Evolutionary conservation across 441 rosid genomes (phyloP), one percentile per base, ranked within the genome.

Genomic region (Codiaeum variegatum): DNA sequence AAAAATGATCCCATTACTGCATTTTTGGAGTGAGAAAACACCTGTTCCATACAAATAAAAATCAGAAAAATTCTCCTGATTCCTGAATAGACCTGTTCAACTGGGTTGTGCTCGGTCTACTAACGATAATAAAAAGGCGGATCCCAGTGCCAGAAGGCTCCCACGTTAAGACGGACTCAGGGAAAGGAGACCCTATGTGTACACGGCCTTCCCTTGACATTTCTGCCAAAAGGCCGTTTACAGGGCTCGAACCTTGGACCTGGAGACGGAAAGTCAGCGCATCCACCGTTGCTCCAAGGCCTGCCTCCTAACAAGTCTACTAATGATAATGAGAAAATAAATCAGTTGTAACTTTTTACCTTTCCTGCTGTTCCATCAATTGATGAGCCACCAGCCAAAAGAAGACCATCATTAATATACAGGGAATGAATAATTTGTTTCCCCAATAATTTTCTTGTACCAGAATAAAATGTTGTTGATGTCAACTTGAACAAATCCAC

Each of bases 351-450:
- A n/a, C 69, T 34, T 69, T n/a, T 8, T 62, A 88, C 90, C 85
- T 88, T 88, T 70, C 94, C 88, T 3, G 88, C 88, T 3, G 80
- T 70, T 19, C 92, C 94, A 60, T 85, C 92, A 21, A 83, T 78
- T 0, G 87, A 66, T 3, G 94, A 82, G 38, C 90, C 88, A 32
- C 88, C 85, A 1, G 84, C 84, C 1, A 80, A 83, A 46, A 90
- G 86, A 34, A 80, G 73, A 69, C 63, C 78, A 18, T 80, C 86
- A 8, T 82, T 80, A 51, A 78, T 67, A 38, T 76, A 72, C 15
- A 89, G 46, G 60, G 89, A 77, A 32, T 84, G 62, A 24, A 88
- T 77, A 3, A 77, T 75, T 79, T 86, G 90, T 79, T 85, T 90
- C 44, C 87, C 89, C 49, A 88, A 44, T 71, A 86, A 66, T 67